These are phyloP conservation scores for Ganoderma boninense DNA, from an alignment of 1,284 basidiomycete species.

Conservation along the genomic window DNA sequence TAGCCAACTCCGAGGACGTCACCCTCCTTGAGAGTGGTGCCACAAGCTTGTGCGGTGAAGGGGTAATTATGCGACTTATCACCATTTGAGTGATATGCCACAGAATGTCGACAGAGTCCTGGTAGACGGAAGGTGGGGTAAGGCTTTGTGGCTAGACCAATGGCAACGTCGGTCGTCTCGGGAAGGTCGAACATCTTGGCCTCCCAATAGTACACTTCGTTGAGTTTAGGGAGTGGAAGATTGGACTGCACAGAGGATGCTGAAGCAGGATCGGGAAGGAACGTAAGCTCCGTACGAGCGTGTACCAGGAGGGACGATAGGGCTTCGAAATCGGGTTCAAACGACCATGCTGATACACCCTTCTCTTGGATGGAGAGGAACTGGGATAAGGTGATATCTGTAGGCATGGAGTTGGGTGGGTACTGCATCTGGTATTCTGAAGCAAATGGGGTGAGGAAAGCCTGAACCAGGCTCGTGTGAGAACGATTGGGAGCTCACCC, in stretches of 20 bases:
- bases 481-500: slow-evolving; percentile 60
- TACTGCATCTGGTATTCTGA: slow-evolving; percentile 91
- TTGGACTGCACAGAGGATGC: slow-evolving; percentile 95
- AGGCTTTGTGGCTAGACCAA: slow-evolving; percentile 94
- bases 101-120: slow-evolving; percentile 89
- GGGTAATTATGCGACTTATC: slow-evolving; percentile 99
- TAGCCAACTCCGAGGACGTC: slow-evolving; percentile 95
- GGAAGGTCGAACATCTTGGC: slow-evolving; percentile 98
- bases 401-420: slow-evolving; percentile 91
- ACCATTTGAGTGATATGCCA: slow-evolving; percentile 96
- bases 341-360: slow-evolving; percentile 96
- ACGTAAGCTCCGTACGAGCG: slow-evolving; percentile 93
- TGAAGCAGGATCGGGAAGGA: slow-evolving; percentile 92
- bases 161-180: slow-evolving; percentile 80
- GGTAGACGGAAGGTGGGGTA: slow-evolving; percentile 94
- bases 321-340: slow-evolving; percentile 96
- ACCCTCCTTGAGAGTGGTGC: slow-evolving; percentile 89
- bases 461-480: slow-evolving; percentile 9
- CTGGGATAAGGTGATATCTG: slow-evolving; percentile 96
- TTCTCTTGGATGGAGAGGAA: slow-evolving; percentile 98
- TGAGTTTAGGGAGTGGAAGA: slow-evolving; percentile 91
- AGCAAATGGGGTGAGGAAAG: slow-evolving; percentile 14
- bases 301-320: slow-evolving; percentile 92
- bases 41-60: slow-evolving; percentile 89
- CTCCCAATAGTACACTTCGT: slow-evolving; percentile 98